Evolutionary conservation across 2,329 filamentous ascomycete species (phyloP), one percentile per base, ranked within the genome.

Genomic region (Gliomastix tumulicola): DNA sequence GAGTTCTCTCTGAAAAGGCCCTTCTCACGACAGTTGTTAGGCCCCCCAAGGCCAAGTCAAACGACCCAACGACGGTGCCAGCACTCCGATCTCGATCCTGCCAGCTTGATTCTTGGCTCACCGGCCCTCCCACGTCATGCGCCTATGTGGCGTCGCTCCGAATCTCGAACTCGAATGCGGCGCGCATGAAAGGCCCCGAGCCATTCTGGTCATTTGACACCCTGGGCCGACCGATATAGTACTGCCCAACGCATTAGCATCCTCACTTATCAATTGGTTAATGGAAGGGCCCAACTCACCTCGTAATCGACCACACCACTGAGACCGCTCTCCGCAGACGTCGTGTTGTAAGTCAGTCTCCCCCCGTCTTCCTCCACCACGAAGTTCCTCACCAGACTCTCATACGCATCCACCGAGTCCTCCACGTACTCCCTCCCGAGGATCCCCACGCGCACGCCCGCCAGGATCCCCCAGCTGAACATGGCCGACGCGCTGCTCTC

Each of bases 401-500:
- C 18, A 21, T 49, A 50, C 0, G 42, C 42, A 15, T 43, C 39
- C 19, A 22, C 32, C 1, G 48, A 45, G 4, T 34, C 37, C 0
- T 20, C 37, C 3, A 45, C 32, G 8, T 46, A 54, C 0, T 43
- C 36, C 2, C 13, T 30, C 0, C 41, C 37, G 3, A 54, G 28
- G 6, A 39, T 44, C 3, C 49, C 51, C 1, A 48, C 13, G 1
- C 42, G 22, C 7, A 54, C 32, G 2, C 44, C 71, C 41, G 62
- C 68, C 9, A 76, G 48, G 34, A 74, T 46, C 0, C 66, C 63
- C 39, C 70, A 74, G 0, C 63, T 61, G 42, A 76, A 76, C 68
- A 79, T 74, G 3, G 71, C 70, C 2, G 69, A 69, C 1, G 63
- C 74, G 28, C 71, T 74, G 18, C 66, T 70, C 51, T 79, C 72